Evolutionary conservation across 768 basidiomycete species (phyloP).

Genomic region (Tubosaeta sp.): DNA sequence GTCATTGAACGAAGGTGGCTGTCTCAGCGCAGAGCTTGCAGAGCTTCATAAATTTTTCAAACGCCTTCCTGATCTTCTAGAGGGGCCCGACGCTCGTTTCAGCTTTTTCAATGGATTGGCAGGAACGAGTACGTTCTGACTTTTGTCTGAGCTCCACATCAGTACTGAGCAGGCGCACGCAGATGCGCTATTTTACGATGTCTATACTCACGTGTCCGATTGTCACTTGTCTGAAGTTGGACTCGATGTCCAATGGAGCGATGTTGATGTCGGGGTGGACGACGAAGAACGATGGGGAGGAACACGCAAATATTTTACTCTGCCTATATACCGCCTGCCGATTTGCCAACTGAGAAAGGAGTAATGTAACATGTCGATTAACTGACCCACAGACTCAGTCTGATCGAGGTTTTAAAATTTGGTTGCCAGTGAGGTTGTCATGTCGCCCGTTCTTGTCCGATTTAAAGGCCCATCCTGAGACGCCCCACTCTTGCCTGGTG

Average conservation of each 20-base stretch:
- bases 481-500: neutral
- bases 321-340: constrained; percentile 73
- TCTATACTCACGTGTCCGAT: constrained; percentile 82
- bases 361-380: neutral
- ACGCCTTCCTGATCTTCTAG: constrained; percentile 69
- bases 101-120: constrained; percentile 98
- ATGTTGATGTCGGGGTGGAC: constrained; percentile 63
- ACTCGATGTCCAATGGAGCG: constrained; percentile 73
- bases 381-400: neutral
- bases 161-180: constrained; percentile 5
- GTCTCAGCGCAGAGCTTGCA: constrained; percentile 10
- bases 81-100: constrained; percentile 70
- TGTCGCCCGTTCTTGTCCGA: neutral
- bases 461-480: neutral
- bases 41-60: constrained; percentile 82
- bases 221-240: constrained; percentile 83
- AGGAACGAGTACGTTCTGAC: constrained; percentile 69
- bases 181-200: constrained; percentile 90
- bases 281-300: constrained; percentile 68
- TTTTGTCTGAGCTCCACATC: neutral
- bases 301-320: constrained; percentile 69
- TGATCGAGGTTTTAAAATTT: neutral
- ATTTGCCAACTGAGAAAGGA: constrained; percentile 35
- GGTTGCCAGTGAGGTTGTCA: neutral
- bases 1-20: neutral